Evolutionary conservation across 768 basidiomycete species (phyloP).

Genomic region (Pleurotus eryngii): DNA sequence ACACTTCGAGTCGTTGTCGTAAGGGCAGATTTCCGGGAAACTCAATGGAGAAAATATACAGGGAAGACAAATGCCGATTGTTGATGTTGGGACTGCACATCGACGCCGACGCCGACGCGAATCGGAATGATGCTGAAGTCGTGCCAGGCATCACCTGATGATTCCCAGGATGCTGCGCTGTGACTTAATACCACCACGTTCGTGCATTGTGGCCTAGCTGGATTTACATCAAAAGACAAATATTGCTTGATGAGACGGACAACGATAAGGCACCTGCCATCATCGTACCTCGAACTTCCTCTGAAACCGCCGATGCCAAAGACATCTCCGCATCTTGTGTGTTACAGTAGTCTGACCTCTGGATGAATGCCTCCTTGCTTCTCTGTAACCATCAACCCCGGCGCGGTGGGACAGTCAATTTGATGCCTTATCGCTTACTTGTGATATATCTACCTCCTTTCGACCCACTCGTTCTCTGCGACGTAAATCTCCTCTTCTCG

Average conservation of each 20-base stretch:
- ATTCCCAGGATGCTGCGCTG: too few relatives aligned
- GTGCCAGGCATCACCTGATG: too few relatives aligned
- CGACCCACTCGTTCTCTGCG: neutral
- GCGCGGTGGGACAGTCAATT: slow-evolving; percentile 1
- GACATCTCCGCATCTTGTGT: neutral
- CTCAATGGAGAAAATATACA: too few relatives aligned
- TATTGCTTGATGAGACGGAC: neutral
- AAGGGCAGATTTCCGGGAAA: too few relatives aligned
- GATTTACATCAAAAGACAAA: neutral
- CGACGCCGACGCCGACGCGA: too few relatives aligned
- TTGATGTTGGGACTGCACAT: too few relatives aligned
- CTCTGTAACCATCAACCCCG: slow-evolving; percentile 5
- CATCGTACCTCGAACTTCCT: slow-evolving; percentile 1
- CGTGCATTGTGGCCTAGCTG: too few relatives aligned
- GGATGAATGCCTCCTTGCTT: slow-evolving; percentile 4
- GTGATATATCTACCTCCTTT: slow-evolving; percentile 5
- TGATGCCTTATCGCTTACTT: neutral
- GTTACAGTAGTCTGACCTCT: slow-evolving; percentile 1
- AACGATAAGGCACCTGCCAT: neutral
- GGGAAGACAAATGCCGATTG: too few relatives aligned
- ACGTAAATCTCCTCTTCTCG: slow-evolving; percentile 5
- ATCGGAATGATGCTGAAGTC: too few relatives aligned
- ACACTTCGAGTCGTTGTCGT: too few relatives aligned
- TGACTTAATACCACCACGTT: too few relatives aligned
- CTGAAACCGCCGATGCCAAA: neutral